A percentile compares a stretch with the other conserved stretches of the same genome.
Evolutionary conservation across 805 yeast genomes (phyloP).

Genomic region (Candida tammaniensis): DNA sequence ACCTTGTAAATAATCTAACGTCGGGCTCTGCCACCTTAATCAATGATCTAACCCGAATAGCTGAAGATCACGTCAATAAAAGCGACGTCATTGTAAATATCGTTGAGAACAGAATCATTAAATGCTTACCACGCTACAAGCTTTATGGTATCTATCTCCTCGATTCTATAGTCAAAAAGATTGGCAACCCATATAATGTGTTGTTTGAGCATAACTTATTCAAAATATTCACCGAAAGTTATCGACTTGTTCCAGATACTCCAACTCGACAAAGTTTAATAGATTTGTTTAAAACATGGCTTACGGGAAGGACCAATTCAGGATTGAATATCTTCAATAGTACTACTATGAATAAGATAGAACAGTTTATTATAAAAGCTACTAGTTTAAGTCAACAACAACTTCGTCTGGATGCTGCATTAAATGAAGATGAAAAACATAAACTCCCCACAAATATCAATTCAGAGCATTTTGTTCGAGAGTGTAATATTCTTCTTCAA

Average conservation of each 20-base stretch:
- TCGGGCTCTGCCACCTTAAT: constrained; percentile 37
- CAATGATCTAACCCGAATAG: constrained; percentile 36
- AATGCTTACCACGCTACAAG: constrained; percentile 38
- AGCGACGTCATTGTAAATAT: constrained; percentile 31
- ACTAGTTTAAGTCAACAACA: constrained; percentile 18
- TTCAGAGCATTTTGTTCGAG: constrained; percentile 35
- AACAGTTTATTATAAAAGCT: constrained; percentile 38
- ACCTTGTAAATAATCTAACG: constrained; percentile 32
- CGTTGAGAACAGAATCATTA: constrained; percentile 34
- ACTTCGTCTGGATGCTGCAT: neutral
- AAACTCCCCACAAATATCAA: constrained; percentile 12
- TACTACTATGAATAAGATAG: constrained; percentile 28
- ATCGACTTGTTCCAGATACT: constrained; percentile 37
- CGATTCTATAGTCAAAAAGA: constrained; percentile 42
- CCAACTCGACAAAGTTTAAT: constrained; percentile 38
- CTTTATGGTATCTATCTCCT: constrained; percentile 34
- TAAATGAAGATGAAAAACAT: constrained; percentile 7
- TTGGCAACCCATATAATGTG: constrained; percentile 43
- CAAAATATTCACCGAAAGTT: constrained; percentile 36
- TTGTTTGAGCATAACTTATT: constrained; percentile 34
- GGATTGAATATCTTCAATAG: constrained; percentile 35
- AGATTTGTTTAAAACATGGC: constrained; percentile 42
- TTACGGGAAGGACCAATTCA: constrained; percentile 28
- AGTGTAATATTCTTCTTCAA: constrained; percentile 34
- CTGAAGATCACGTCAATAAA: constrained; percentile 30